phyloP scores from a whole-genome alignment of 2,329 filamentous ascomycete species.

The Trichophyton verrucosum region DNA sequence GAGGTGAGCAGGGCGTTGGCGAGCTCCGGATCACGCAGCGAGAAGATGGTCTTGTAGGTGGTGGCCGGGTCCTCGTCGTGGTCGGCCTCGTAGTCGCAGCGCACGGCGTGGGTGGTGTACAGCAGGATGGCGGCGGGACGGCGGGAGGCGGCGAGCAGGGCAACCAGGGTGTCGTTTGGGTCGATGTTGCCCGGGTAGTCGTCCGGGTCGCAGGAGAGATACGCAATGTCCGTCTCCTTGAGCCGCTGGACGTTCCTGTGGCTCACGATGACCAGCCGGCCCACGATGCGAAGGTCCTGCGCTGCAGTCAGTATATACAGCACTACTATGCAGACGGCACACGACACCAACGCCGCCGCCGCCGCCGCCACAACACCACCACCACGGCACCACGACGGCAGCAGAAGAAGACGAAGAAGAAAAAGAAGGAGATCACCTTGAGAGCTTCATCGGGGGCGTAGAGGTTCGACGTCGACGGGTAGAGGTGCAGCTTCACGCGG shows the following conservation, averaged over 20 bases:
- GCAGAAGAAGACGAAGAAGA: background rate
- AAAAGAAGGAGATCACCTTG: background rate
- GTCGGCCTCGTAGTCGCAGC: constrained; percentile 24
- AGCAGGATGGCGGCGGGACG: constrained; percentile 26
- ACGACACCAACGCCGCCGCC: too few species aligned
- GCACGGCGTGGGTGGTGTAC: constrained; percentile 27
- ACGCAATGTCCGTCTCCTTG: constrained; percentile 24
- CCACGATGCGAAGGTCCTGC: constrained; percentile 20
- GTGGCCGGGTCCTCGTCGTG: background rate
- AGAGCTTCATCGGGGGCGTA: background rate
- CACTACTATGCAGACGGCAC: background rate
- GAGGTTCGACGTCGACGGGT: background rate
- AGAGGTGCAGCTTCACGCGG: constrained; percentile 1
- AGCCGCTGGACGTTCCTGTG: constrained; percentile 21
- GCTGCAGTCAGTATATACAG: too few species aligned
- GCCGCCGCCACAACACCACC: background rate
- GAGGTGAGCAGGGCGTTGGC: background rate
- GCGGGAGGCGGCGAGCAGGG: constrained; percentile 18
- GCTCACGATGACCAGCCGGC: constrained; percentile 20
- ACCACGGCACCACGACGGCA: background rate
- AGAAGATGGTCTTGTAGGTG: background rate
- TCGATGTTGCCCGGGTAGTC: constrained; percentile 29
- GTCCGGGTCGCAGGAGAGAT: constrained; percentile 30
- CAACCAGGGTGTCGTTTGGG: constrained; percentile 24
- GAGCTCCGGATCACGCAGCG: background rate